Evolutionary conservation across 106 monocot genomes (phyloP), one percentile per base, ranked within the genome.

Genomic region (Dendrobium nobile): DNA sequence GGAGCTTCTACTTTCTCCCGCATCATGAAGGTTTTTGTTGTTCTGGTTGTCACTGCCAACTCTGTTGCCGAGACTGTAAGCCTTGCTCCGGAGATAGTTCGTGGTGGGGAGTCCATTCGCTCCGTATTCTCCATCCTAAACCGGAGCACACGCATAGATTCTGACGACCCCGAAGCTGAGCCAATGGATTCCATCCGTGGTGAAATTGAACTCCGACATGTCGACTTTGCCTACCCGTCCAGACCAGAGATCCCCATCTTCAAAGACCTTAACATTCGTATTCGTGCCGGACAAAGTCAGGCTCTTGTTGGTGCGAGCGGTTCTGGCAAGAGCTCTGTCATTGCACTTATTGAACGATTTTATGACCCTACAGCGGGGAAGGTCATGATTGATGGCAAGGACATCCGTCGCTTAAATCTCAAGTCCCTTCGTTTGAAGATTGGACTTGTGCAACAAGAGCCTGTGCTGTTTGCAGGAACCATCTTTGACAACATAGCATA

Each of bases 281-380:
- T 93, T 67, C 84, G 87, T 2, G 86, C 88, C 6, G 93, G 90
- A 18, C 93, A 87, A 41, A 93, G 93, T 59, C 88, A 88, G 61
- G 93, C 93, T 28, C 86, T 99, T 8, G 95, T 99, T 5, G 99
- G 99, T 24, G 86, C 95, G 5, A 99, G 99, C 45, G 99, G 99
- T 1, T 99, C 99, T 5, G 99, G 99, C 18, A 99, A 99, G 84
- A 95, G 95, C 80, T 87, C 99, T 7, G 85, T 99, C 65, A 88
- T 99, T 22, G 89, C 90, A 0, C 85, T 99, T 19, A 89, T 99
- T 1, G 91, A 95, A 80, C 72, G 99, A 48, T 99, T 99, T 85
- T 99, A 99, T 43, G 99, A 95, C 58, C 99, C 99, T 0, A 86
- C 80, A 1, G 80, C 81, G 3, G 99, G 99, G 16, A 93, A 88